Evolutionary conservation across 1,284 basidiomycete species (phyloP).

Genomic region (Irpex sp.): DNA sequence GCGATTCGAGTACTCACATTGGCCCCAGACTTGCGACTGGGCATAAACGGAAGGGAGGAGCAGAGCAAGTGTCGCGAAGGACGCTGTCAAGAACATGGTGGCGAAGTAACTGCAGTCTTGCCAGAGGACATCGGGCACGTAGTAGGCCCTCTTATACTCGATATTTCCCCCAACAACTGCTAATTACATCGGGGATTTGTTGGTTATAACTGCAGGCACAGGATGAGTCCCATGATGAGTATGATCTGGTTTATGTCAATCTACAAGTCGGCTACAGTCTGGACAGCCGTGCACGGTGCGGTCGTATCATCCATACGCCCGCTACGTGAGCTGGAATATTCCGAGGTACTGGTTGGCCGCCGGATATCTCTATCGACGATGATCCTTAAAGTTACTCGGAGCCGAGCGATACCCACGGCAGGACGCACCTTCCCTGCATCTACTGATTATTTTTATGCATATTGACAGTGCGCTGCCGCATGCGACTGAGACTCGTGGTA

Average conservation of each 20-base stretch:
- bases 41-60: constrained; percentile 27
- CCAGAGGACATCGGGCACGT: no score
- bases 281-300: neutral
- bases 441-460: neutral
- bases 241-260: neutral
- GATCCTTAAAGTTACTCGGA: neutral
- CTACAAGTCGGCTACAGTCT: no score
- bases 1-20: constrained; percentile 24
- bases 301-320: neutral
- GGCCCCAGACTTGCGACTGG: constrained; percentile 30
- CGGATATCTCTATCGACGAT: neutral
- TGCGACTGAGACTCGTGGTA: neutral
- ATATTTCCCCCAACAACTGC: neutral
- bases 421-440: neutral
- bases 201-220: neutral
- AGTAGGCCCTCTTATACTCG: neutral
- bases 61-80: constrained; percentile 25
- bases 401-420: neutral
- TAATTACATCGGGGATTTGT: neutral
- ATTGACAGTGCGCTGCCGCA: neutral
- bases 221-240: neutral
- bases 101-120: neutral
- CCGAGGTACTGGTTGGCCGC: neutral
- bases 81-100: constrained; percentile 24
- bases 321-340: neutral